A percentile compares a stretch with the other conserved stretches of the same genome.
phyloP scores from a whole-genome alignment of 306 rosid genomes.

The Styphnolobium japonicum region DNA sequence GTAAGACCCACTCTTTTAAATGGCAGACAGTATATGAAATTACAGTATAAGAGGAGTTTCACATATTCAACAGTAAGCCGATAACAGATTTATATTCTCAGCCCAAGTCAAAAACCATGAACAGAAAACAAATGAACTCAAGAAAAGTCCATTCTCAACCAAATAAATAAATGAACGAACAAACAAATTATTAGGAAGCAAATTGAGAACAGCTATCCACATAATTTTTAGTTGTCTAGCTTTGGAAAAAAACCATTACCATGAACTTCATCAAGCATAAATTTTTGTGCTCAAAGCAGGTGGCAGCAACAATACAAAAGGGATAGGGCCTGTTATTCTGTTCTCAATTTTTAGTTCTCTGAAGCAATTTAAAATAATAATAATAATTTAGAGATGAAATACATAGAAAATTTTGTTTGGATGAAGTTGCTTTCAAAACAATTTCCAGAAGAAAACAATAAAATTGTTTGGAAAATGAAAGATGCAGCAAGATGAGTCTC shows the following conservation, averaged over 20 bases:
- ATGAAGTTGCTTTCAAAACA: too few species aligned
- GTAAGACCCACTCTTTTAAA: background rate
- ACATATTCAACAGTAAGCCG: background rate
- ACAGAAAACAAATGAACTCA: background rate
- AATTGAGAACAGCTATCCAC: background rate
- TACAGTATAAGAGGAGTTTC: background rate
- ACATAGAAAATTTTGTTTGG: too few species aligned
- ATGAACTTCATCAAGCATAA: too few species aligned
- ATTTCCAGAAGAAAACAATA: too few species aligned
- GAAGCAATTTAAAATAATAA: background rate
- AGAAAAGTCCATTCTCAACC: background rate
- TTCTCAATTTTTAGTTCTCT: too few species aligned
- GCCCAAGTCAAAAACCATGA: background rate
- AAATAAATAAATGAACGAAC: too few species aligned
- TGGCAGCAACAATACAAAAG: too few species aligned
- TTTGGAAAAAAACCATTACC: too few species aligned
- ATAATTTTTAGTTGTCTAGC: background rate
- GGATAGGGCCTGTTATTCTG: too few species aligned
- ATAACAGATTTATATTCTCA: background rate
- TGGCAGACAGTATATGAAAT: background rate
- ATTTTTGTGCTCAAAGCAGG: too few species aligned
- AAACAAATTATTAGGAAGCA: background rate
- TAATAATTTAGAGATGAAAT: background rate
- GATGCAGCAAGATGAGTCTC: too few species aligned
- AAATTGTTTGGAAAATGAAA: too few species aligned